Percentiles rank a stretch among this genome's conserved stretches.
phyloP scores from a whole-genome alignment of 1,139 yeast genomes.

The Scheffersomyces stambukii region DNA sequence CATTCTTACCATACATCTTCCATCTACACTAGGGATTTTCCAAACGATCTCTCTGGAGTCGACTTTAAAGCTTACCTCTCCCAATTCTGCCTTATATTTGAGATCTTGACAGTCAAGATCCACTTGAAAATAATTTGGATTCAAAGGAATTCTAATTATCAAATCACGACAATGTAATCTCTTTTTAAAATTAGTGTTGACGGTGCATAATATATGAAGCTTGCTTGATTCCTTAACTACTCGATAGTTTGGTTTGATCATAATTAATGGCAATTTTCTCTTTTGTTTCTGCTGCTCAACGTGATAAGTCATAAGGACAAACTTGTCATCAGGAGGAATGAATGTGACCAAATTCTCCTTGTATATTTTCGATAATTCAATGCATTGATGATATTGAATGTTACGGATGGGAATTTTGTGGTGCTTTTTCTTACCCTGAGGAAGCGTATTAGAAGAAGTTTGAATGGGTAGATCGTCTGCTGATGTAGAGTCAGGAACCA shows the following conservation, averaged over 20 bases:
- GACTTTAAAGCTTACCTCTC: slow-evolving; percentile 37
- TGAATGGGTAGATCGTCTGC: slow-evolving; percentile 2
- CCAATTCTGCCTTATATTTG: slow-evolving; percentile 39
- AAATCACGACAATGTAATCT: slow-evolving; percentile 32
- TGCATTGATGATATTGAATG: slow-evolving; percentile 46
- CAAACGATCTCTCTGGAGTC: slow-evolving; percentile 55
- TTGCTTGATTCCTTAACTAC: slow-evolving; percentile 17
- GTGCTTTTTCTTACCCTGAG: slow-evolving; percentile 2
- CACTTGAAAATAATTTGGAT: slow-evolving; percentile 31
- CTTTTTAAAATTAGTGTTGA: slow-evolving; percentile 33
- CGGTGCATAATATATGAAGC: slow-evolving; percentile 34
- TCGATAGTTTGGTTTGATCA: slow-evolving; percentile 34
- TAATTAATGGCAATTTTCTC: slow-evolving; percentile 32
- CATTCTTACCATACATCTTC: slow-evolving; percentile 39
- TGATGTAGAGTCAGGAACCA: no score
- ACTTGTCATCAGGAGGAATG: slow-evolving; percentile 46
- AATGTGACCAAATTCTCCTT: slow-evolving; percentile 37
- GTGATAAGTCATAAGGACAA: slow-evolving; percentile 35
- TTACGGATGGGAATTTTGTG: slow-evolving; percentile 34
- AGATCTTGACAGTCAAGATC: slow-evolving; percentile 30
- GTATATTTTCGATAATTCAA: slow-evolving; percentile 36
- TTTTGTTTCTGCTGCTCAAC: slow-evolving; percentile 38
- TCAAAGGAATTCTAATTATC: slow-evolving; percentile 31
- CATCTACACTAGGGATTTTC: slow-evolving; percentile 56
- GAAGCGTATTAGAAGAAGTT: not conserved